These are phyloP conservation scores for Dalechampia spathulata DNA, from an alignment of 441 rosid species.

Conservation along the genomic window DNA sequence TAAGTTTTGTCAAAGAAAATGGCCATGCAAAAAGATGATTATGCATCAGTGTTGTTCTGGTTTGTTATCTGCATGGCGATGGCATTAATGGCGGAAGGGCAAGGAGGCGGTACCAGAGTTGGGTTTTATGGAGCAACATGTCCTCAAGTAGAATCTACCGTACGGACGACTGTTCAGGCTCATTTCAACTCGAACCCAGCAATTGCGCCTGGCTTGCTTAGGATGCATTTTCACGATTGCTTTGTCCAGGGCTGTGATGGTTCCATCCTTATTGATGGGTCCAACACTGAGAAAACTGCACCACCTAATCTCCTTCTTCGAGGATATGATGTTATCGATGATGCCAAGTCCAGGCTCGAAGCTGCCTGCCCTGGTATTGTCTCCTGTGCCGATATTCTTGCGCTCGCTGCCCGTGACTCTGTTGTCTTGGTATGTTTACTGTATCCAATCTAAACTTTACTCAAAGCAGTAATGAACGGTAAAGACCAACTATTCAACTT, in stretches of 20 bases:
- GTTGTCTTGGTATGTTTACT: conserved; percentile 41
- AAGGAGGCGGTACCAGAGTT: conserved; percentile 32
- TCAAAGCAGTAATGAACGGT: too few species aligned
- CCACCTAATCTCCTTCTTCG: conserved; percentile 32
- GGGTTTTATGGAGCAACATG: conserved; percentile 55
- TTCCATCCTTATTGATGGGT: conserved; percentile 53
- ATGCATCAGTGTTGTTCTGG: neutral
- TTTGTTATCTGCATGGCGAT: conserved; percentile 5
- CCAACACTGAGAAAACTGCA: conserved; percentile 46
- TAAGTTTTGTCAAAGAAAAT: neutral
- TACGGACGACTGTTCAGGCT: conserved; percentile 38
- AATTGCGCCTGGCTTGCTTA: conserved; percentile 53
- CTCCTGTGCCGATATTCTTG: conserved; percentile 72
- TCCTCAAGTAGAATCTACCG: conserved; percentile 45
- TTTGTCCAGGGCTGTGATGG: conserved; percentile 71
- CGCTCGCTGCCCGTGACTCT: conserved; percentile 65
- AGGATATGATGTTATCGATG: conserved; percentile 64
- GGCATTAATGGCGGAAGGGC: conserved; percentile 23
- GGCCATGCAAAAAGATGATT: neutral
- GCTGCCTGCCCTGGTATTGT: conserved; percentile 59
- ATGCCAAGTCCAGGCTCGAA: conserved; percentile 64
- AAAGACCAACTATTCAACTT: too few species aligned
- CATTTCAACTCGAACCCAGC: conserved; percentile 39
- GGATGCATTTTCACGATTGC: conserved; percentile 75
- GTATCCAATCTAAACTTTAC: too few species aligned